phyloP scores from a whole-genome alignment of 768 basidiomycete species.

The Auricularia sp. region DNA sequence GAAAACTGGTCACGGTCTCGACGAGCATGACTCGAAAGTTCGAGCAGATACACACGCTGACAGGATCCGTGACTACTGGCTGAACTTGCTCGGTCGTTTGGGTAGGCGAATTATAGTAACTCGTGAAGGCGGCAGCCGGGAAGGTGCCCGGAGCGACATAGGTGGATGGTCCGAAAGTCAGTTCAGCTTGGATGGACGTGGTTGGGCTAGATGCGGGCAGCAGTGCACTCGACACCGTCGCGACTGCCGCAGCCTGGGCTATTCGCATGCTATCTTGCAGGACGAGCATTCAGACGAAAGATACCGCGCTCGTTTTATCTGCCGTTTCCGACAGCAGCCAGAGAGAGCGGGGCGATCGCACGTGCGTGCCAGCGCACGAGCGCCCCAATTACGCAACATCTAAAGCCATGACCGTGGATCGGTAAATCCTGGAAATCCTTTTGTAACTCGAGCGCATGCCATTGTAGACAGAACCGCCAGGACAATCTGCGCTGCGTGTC shows the following conservation, averaged over 20 bases:
- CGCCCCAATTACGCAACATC: background rate
- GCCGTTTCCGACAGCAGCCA: background rate
- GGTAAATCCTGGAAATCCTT: no score
- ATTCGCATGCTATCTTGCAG: background rate
- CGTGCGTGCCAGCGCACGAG: background rate
- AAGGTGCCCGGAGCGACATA: constrained; percentile 54
- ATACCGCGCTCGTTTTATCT: background rate
- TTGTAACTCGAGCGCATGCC: no score
- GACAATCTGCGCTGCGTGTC: no score
- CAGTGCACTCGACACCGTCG: constrained; percentile 24
- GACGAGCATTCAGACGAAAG: background rate
- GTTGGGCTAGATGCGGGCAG: constrained; percentile 26
- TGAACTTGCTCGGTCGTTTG: constrained; percentile 64
- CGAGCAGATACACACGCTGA: constrained; percentile 33
- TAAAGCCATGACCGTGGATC: no score
- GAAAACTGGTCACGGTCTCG: constrained; percentile 3
- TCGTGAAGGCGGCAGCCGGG: constrained; percentile 52
- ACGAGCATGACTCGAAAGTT: background rate
- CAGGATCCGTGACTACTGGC: constrained; percentile 66
- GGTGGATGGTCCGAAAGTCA: constrained; percentile 38
- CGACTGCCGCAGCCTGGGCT: background rate
- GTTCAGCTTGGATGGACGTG: constrained; percentile 30
- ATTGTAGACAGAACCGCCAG: no score
- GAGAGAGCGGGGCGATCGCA: background rate
- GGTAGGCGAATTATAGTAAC: constrained; percentile 65